A percentile compares a stretch with the other conserved stretches of the same genome.
These are phyloP conservation scores for Nitzschia inconspicua DNA, from an alignment of 108 stramenopile genomes.

Conservation along the genomic window DNA sequence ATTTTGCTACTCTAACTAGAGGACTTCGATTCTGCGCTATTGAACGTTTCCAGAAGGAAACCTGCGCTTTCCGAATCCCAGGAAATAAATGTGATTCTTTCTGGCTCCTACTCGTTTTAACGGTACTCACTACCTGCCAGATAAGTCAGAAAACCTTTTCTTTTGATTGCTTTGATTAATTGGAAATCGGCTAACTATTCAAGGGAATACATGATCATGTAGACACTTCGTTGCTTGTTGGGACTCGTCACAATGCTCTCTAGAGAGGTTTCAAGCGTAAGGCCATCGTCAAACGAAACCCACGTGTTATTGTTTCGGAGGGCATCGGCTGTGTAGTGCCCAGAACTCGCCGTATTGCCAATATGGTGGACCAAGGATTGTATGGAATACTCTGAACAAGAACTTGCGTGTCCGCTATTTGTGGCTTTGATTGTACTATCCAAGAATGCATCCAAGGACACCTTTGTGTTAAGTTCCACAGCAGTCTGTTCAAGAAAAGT, in stretches of 20 bases:
- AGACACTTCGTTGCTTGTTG: conserved; percentile 32
- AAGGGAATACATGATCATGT: conserved; percentile 39
- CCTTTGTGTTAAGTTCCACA: conserved; percentile 9
- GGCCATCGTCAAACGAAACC: conserved; percentile 43
- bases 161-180: too few relatives aligned
- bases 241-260: background rate
- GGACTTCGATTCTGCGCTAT: too few relatives aligned
- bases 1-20: too few relatives aligned
- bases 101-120: too few relatives aligned
- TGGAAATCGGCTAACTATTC: background rate
- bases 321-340: conserved; percentile 72
- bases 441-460: conserved; percentile 9
- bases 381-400: conserved; percentile 26
- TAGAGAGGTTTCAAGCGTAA: background rate
- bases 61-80: too few relatives aligned
- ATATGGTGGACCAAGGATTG: conserved; percentile 71
- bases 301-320: conserved; percentile 16
- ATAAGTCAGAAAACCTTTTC: too few relatives aligned
- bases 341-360: conserved; percentile 57
- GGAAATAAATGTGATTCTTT: too few relatives aligned
- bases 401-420: background rate
- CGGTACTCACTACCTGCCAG: too few relatives aligned
- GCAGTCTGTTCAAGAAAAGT: too few relatives aligned
- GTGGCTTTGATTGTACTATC: background rate
- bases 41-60: too few relatives aligned